phyloP scores from a whole-genome alignment of 179 eudicot genomes.

The Gypsophila paniculata region DNA sequence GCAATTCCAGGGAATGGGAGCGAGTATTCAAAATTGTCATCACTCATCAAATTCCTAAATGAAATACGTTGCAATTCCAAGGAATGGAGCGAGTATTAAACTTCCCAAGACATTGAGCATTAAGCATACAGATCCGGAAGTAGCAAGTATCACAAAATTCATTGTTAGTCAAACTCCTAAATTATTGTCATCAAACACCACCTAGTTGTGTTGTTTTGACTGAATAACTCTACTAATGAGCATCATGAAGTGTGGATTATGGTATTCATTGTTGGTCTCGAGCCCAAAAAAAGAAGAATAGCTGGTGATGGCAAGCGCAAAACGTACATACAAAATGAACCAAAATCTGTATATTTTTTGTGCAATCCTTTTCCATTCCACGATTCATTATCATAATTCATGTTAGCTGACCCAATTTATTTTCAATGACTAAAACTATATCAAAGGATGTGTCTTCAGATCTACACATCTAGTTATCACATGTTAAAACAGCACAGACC shows the following conservation, averaged over 20 bases:
- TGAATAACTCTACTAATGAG: not conserved
- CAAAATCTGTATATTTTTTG: not conserved
- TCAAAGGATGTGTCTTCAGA: not conserved
- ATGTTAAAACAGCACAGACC: not conserved
- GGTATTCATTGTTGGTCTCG: not conserved
- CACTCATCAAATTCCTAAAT: no score
- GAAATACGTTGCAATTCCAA: no score
- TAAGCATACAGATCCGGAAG: not conserved
- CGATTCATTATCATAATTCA: not conserved
- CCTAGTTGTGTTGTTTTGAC: not conserved
- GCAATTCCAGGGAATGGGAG: no score
- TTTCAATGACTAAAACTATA: not conserved
- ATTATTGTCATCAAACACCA: not conserved
- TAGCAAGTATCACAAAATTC: not conserved
- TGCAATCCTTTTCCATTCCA: not conserved
- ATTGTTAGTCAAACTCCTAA: slow-evolving; percentile 1
- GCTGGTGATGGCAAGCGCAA: not conserved
- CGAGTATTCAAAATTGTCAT: no score
- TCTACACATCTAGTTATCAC: slow-evolving; percentile 1
- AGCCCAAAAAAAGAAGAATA: not conserved
- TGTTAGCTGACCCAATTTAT: not conserved
- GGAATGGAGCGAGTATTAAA: no score
- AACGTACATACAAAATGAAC: not conserved
- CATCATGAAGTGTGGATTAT: not conserved
- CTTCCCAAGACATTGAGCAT: no score